Conservation (phyloP, 345 rosid species). For the Kandelia obovata region DNA sequence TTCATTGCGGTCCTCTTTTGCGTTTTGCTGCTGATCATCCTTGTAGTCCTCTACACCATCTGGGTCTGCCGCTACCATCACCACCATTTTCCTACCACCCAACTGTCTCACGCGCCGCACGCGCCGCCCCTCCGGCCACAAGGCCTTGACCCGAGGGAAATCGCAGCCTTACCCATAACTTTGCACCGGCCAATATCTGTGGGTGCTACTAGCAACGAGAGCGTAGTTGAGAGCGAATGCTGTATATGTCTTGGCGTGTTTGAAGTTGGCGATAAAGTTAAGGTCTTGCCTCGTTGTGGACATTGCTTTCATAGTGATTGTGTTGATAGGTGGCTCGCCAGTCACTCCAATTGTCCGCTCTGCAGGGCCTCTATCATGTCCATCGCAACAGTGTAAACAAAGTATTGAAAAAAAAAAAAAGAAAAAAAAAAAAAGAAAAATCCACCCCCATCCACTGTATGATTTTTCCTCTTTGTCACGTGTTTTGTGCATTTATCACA, state of each 20-base stretch:
- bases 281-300: constrained; percentile 55
- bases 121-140: constrained; percentile 3
- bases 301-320: constrained; percentile 66
- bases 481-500: too few relatives aligned
- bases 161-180: constrained; percentile 24
- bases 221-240: constrained; percentile 35
- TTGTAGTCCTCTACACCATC: constrained; percentile 38
- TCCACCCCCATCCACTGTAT: background rate
- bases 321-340: constrained; percentile 61
- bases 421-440: background rate
- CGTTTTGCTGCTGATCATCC: constrained; percentile 23
- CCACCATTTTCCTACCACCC: background rate
- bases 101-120: background rate
- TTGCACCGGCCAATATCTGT: background rate
- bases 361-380: constrained; percentile 45
- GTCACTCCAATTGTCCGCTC: constrained; percentile 68
- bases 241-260: constrained; percentile 64
- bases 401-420: too few relatives aligned
- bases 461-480: too few relatives aligned
- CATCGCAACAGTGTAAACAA: constrained; percentile 9
- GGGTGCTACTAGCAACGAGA: background rate
- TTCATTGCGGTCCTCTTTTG: constrained; percentile 30
- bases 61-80: constrained; percentile 34
- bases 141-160: constrained; percentile 27
- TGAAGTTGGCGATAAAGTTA: constrained; percentile 68